Conservation (phyloP, 179 eudicot species). For the Carnegiea gigantea region DNA sequence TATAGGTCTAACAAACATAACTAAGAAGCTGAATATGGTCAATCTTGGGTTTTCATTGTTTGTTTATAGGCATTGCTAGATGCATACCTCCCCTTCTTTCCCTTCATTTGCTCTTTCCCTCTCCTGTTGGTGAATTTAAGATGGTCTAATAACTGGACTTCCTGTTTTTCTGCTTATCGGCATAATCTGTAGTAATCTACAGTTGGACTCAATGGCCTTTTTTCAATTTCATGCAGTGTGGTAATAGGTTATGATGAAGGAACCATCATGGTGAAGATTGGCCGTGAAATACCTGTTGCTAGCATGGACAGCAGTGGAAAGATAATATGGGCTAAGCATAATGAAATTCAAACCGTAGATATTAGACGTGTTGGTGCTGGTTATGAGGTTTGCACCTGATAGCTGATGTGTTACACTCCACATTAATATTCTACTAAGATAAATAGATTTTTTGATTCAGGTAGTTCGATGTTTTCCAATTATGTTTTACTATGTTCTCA, state of each 20-base stretch:
- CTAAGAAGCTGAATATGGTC: not conserved
- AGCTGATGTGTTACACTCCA: not conserved
- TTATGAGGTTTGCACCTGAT: constrained; percentile 62
- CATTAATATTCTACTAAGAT: not conserved
- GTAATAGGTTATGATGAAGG: constrained; percentile 98
- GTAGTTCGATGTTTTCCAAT: not conserved
- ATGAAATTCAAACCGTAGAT: constrained; percentile 91
- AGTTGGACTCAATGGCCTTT: not conserved
- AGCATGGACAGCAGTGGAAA: constrained; percentile 98
- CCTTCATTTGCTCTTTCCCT: not conserved
- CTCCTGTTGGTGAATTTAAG: not conserved
- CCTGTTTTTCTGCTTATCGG: not conserved
- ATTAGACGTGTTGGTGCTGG: constrained; percentile 94
- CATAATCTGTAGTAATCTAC: not conserved
- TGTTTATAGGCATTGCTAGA: not conserved
- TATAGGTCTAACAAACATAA: not conserved
- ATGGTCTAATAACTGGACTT: not conserved
- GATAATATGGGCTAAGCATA: constrained; percentile 96
- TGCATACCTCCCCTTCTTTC: not conserved
- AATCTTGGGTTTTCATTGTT: not conserved
- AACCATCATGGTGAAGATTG: constrained; percentile 90
- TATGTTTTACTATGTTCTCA: constrained; percentile 29
- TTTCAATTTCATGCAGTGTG: constrained; percentile 51
- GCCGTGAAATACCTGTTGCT: constrained; percentile 92
- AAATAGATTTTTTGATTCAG: not conserved